Percentiles rank a stretch among this genome's conserved stretches.
These are phyloP conservation scores for Leavenworthia alabamica DNA, from an alignment of 345 rosid genomes.

Conservation along the genomic window DNA sequence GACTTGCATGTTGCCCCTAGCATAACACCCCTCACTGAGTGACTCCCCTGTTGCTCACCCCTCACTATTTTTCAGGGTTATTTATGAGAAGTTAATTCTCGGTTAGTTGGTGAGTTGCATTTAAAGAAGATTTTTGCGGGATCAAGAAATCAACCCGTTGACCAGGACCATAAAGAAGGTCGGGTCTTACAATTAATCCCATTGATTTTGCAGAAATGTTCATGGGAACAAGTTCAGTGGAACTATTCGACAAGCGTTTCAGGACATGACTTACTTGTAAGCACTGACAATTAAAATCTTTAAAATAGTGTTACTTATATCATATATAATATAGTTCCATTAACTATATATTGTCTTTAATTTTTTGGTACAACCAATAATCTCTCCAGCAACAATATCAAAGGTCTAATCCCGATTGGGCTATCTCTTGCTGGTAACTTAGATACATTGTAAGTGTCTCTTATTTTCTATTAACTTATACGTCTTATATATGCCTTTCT, in stretches of 20 bases:
- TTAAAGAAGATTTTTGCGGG: too few species aligned
- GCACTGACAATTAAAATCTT: constrained; percentile 12
- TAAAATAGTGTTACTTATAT: too few species aligned
- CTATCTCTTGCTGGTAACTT: constrained; percentile 85
- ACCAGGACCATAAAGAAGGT: too few species aligned
- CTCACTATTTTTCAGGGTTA: too few species aligned
- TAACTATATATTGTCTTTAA: too few species aligned
- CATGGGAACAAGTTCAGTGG: constrained; percentile 80
- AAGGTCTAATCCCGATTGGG: constrained; percentile 76
- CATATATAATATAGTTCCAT: not conserved
- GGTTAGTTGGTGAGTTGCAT: too few species aligned
- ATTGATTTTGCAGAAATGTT: constrained; percentile 55
- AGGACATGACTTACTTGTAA: constrained; percentile 89
- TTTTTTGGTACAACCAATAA: constrained; percentile 41
- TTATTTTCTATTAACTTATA: not conserved
- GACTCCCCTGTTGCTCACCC: too few species aligned
- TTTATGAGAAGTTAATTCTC: too few species aligned
- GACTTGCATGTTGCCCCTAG: too few species aligned
- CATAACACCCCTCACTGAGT: too few species aligned
- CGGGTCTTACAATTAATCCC: too few species aligned
- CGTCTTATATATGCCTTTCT: not conserved
- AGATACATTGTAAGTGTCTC: constrained; percentile 69
- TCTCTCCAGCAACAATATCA: constrained; percentile 68
- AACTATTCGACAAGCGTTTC: constrained; percentile 66
- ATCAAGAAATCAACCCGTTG: too few species aligned